Evolutionary conservation across 192 early-diverging fungal genomes (phyloP).

Genomic region (Backusella australiensis): DNA sequence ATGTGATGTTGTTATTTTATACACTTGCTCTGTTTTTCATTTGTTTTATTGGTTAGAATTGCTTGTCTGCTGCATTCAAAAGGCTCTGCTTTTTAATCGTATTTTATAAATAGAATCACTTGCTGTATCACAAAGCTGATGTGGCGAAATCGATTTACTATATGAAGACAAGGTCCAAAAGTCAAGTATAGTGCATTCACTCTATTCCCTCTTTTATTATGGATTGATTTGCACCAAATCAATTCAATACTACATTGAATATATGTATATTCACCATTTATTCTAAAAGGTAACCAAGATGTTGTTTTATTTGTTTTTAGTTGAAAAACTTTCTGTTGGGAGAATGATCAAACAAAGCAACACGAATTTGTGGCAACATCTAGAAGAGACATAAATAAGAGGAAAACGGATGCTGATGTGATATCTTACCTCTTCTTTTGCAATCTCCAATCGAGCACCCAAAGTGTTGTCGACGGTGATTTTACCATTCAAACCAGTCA

Average conservation of each 20-base stretch:
- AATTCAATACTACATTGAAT: background rate
- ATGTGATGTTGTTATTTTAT: background rate
- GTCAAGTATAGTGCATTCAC: background rate
- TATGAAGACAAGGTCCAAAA: background rate
- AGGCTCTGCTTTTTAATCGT: too few species aligned
- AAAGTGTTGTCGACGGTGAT: conserved; percentile 89
- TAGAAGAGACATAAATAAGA: conserved; percentile 29
- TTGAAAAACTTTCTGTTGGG: conserved; percentile 91
- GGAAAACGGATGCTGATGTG: background rate
- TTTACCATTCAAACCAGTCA: conserved; percentile 71
- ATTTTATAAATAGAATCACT: background rate
- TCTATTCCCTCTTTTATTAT: too few species aligned
- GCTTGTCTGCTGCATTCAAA: too few species aligned
- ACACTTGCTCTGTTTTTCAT: background rate
- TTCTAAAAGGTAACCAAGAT: background rate
- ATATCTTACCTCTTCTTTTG: conserved; percentile 66
- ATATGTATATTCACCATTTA: background rate
- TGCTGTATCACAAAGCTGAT: background rate
- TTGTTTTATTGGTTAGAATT: too few species aligned
- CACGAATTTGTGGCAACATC: conserved; percentile 94
- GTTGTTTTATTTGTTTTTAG: conserved; percentile 37
- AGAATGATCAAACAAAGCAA: conserved; percentile 87
- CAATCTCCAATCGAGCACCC: conserved; percentile 80
- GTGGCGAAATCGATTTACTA: background rate
- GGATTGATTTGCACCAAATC: too few species aligned